A percentile compares a stretch with the other conserved stretches of the same genome.
These are phyloP conservation scores for Musa schizocarpa DNA, from an alignment of 176 grass and related monocot genomes.

Conservation along the genomic window DNA sequence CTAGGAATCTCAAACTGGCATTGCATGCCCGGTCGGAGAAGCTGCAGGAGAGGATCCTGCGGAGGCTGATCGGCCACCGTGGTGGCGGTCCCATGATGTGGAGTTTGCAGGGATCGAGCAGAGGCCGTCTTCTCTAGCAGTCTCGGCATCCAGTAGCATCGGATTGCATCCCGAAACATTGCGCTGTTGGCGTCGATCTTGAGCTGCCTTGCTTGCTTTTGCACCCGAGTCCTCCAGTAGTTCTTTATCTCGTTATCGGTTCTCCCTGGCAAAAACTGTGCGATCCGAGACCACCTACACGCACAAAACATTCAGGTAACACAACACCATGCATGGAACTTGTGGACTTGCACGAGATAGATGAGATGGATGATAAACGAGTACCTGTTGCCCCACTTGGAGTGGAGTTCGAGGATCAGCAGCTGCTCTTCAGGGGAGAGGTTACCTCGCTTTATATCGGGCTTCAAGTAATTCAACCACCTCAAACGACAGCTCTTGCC, in stretches of 20 bases:
- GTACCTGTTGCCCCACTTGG: slow-evolving; percentile 2
- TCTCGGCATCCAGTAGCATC: slow-evolving; percentile 6
- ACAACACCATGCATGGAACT: no score
- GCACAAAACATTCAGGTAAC: no score
- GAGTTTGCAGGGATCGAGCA: not conserved
- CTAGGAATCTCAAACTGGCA: not conserved
- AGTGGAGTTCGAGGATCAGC: slow-evolving; percentile 5
- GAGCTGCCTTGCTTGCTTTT: slow-evolving; percentile 5
- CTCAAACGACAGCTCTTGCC: slow-evolving; percentile 9
- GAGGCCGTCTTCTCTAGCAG: not conserved
- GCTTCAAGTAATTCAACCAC: slow-evolving; percentile 10
- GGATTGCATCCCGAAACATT: not conserved
- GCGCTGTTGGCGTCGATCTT: slow-evolving; percentile 5
- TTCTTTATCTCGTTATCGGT: slow-evolving; percentile 16
- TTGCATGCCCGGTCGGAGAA: not conserved
- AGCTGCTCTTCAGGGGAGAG: slow-evolving; percentile 9
- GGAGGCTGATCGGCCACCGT: not conserved
- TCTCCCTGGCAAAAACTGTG: not conserved
- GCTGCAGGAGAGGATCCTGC: not conserved
- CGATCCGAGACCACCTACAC: slow-evolving; percentile 4
- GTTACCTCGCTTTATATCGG: slow-evolving; percentile 7
- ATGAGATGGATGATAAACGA: no score
- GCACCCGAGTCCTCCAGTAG: slow-evolving; percentile 13
- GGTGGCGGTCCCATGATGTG: no score
- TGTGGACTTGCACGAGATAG: no score